Evolutionary conservation across 2,329 filamentous ascomycete species (phyloP), one percentile per base, ranked within the genome.

Genomic region (Arthroderma sp.): DNA sequence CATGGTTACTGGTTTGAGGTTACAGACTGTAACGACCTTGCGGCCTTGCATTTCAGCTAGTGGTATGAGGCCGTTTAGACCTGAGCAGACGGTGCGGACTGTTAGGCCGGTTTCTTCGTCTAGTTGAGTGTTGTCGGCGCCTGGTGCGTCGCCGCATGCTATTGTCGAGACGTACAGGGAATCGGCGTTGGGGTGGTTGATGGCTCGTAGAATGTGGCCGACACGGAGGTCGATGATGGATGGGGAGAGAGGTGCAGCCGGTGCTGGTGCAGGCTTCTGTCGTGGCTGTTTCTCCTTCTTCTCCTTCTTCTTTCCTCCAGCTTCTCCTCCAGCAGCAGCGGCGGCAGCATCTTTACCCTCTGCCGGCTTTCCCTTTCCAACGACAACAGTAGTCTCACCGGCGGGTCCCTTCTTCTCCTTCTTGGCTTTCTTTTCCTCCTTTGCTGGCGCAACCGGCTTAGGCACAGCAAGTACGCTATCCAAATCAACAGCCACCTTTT

Each of bases 1-100:
- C 93, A 98, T 98, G 73, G 94, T 98, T 72, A 97, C 93, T 54
- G 93, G 93, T 80, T 98, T 98, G 65, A 98, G 82, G 75, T 98
- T 98, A 79, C 89, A 95, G 21, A 98, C 91, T 0, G 93, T 88
- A 33, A 98, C 82, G 60, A 98, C 88, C 76, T 94, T 95, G 71
- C 93, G 88, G 68, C 85, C 84, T 73, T 98, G 93, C 93, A 98
- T 96, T 73, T 95, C 89, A 72, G 88, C 89, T 51, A 98, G 80
- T 0, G 93, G 93, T 1, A 98, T 77, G 31, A 96, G 82, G 6
- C 93, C 93, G 73, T 95, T 96, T 63, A 98, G 81, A 28, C 93
- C 93, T 1, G 93, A 97, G 81, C 93, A 98, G 53, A 98, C 91
- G 15, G 91, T 98, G 51, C 93, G 87, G 66, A 91, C 89, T 44